phyloP scores from a whole-genome alignment of 371 early-diverging fungal genomes.

The Sporodiniella umbellata region DNA sequence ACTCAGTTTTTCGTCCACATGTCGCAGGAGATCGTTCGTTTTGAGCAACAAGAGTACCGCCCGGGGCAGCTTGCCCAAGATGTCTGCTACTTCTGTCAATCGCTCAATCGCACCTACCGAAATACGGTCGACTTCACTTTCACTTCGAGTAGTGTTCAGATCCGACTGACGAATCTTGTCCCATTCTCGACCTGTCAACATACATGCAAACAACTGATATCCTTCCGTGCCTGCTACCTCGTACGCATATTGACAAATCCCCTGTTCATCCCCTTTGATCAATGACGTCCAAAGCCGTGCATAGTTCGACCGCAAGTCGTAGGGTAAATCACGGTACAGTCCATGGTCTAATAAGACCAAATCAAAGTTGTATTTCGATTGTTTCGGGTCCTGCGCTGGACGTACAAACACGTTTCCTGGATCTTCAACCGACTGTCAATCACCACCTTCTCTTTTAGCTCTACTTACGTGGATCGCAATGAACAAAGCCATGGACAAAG shows the following conservation, averaged over 20 bases:
- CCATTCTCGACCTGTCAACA: conserved; percentile 90
- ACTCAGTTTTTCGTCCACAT: conserved; percentile 49
- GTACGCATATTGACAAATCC: conserved; percentile 57
- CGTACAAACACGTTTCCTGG: conserved; percentile 78
- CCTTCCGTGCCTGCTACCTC: conserved; percentile 66
- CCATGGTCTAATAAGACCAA: conserved; percentile 93
- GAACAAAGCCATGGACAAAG: conserved; percentile 79
- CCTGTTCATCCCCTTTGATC: conserved; percentile 72
- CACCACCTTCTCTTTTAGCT: no score
- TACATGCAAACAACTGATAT: conserved; percentile 79
- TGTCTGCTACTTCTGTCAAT: conserved; percentile 73
- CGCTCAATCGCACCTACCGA: conserved; percentile 49
- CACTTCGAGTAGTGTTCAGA: conserved; percentile 34
- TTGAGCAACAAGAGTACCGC: conserved; percentile 83
- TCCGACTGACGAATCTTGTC: conserved; percentile 45
- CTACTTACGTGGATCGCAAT: conserved; percentile 74
- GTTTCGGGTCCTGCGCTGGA: conserved; percentile 37
- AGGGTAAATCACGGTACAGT: conserved; percentile 75
- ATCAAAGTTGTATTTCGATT: conserved; percentile 74
- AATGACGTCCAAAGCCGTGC: conserved; percentile 87
- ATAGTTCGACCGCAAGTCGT: conserved; percentile 75
- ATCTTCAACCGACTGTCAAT: no score
- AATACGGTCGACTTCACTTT: conserved; percentile 44
- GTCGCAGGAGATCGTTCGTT: conserved; percentile 85
- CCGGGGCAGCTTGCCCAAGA: conserved; percentile 78